phyloP scores from a whole-genome alignment of 306 rosid species.

The Vigna trinervia region DNA sequence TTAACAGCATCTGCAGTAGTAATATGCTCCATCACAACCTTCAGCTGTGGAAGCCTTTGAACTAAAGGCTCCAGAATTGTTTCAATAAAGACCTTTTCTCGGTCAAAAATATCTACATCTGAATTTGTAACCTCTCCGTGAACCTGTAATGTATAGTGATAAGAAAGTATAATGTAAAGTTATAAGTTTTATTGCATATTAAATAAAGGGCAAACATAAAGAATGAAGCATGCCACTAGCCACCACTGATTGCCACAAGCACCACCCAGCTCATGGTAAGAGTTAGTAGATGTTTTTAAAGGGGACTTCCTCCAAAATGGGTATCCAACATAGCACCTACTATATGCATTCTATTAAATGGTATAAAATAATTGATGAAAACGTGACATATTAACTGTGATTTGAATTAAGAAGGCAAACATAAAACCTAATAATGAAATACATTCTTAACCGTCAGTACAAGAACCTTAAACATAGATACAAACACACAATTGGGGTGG shows the following conservation, averaged over 20 bases:
- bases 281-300: constrained; percentile 2
- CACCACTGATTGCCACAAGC: constrained; percentile 15
- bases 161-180: constrained; percentile 34
- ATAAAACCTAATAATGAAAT: constrained; percentile 20
- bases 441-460: constrained; percentile 5
- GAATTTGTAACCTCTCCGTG: constrained; percentile 92
- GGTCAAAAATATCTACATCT: constrained; percentile 78
- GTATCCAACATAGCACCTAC: background rate
- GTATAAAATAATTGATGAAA: constrained; percentile 12
- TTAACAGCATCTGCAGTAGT: constrained; percentile 85
- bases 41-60: constrained; percentile 81
- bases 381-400: background rate
- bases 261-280: constrained; percentile 22
- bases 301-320: constrained; percentile 2
- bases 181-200: background rate
- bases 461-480: background rate
- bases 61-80: constrained; percentile 72
- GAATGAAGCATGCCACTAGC: constrained; percentile 19
- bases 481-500: background rate
- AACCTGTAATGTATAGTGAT: constrained; percentile 58
- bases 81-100: constrained; percentile 89
- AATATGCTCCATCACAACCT: constrained; percentile 94
- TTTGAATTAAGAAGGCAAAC: constrained; percentile 32
- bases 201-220: constrained; percentile 22
- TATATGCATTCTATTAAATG: constrained; percentile 10